Evolutionary conservation across 2,329 filamentous ascomycete species (phyloP), one percentile per base, ranked within the genome.

Genomic region (Aureobasidium melanogenum): DNA sequence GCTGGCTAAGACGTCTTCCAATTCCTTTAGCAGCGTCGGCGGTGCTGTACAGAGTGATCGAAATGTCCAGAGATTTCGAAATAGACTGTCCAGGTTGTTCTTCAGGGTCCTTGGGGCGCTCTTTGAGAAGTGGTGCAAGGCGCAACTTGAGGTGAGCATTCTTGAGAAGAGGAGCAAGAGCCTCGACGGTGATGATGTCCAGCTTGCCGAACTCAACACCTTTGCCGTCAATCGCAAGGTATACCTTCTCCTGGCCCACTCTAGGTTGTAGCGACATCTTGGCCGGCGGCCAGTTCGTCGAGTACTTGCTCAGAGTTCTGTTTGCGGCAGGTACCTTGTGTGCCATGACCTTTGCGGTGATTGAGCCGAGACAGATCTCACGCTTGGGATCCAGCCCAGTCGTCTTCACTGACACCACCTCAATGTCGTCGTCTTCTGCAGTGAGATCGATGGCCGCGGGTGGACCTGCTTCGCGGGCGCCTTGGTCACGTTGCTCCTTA

Each of bases 11-110:
- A 62, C 84, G 83, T 57, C 76, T 82, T 1, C 90, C 92, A 41
- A 97, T 82, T 10, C 80, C 77, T 12, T 79, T 78, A 3, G 83
- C 85, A 63, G 83, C 82, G 62, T 84, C 86, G 39, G 86, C 80
- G 7, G 88, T 86, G 0, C 90, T 91, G 68, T 94, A 97, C 8
- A 97, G 71, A 67, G 90, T 89, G 28, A 96, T 77, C 24, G 88
- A 85, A 28, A 93, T 78, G 14, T 78, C 78, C 63, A 88, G 85
- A 2, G 78, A 74, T 22, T 79, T 76, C 1, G 88, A 91, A 3
- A 82, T 83, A 0, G 79, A 71, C 60, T 82, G 76, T 38, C 90
- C 88, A 17, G 83, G 78, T 38, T 79, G 76, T 67, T 97, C 89
- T n/a, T 80, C 81, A 0, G 78, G 75, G 52, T 78, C 76, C 68